These are phyloP conservation scores for Alternaria rosae DNA, from an alignment of 2,329 filamentous ascomycete species.

Conservation along the genomic window DNA sequence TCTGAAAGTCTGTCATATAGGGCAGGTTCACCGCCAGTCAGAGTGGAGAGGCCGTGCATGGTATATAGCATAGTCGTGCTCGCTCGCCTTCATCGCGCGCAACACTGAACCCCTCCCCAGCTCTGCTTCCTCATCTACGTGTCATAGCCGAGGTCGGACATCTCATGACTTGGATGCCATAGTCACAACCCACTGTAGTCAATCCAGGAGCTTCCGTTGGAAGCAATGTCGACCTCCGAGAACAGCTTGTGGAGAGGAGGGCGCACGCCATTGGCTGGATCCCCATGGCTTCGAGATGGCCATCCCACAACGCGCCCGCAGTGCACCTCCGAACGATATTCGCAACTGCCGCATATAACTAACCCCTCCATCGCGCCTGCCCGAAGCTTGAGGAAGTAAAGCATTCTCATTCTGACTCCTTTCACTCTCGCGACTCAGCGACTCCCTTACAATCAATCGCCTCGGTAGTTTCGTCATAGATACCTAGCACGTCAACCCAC, in stretches of 20 bases:
- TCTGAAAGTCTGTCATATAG: constrained; percentile 8
- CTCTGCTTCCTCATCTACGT: not conserved
- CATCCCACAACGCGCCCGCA: constrained; percentile 29
- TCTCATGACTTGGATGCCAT: constrained; percentile 4
- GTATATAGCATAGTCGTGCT: constrained; percentile 20
- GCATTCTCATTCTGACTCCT: constrained; percentile 23
- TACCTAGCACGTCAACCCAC: constrained; percentile 24
- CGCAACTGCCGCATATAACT: constrained; percentile 16
- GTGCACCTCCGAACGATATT: constrained; percentile 17
- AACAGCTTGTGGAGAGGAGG: constrained; percentile 35
- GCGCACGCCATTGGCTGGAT: constrained; percentile 35
- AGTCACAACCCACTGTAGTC: constrained; percentile 12
- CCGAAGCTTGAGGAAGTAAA: constrained; percentile 17
- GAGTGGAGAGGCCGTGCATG: constrained; percentile 27
- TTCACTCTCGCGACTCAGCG: constrained; percentile 13
- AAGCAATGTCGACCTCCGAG: constrained; percentile 31
- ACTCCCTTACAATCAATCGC: constrained; percentile 29
- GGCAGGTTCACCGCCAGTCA: constrained; percentile 32
- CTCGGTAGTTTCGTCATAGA: constrained; percentile 45
- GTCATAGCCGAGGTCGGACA: not conserved
- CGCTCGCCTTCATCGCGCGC: not conserved
- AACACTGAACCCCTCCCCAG: constrained; percentile 8
- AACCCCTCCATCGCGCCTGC: constrained; percentile 12
- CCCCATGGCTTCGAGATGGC: constrained; percentile 24
- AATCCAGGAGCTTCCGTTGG: constrained; percentile 10